These are phyloP conservation scores for Graphium sp. DNA, from an alignment of 2,329 filamentous ascomycete genomes.

Conservation along the genomic window DNA sequence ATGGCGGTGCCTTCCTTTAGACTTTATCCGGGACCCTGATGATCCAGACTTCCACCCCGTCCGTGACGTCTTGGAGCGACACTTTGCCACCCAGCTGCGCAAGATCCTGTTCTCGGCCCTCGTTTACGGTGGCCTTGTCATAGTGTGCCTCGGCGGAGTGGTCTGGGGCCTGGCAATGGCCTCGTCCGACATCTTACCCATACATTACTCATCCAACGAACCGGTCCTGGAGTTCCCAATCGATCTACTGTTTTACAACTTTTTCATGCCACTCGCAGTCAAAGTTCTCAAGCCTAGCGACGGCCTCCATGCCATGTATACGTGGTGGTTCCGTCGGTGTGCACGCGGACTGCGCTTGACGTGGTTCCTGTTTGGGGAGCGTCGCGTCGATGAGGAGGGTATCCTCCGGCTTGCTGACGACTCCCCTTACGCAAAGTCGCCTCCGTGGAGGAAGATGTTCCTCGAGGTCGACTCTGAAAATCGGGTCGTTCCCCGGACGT, in stretches of 20 bases:
- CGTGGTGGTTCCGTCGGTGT: slow-evolving; percentile 90
- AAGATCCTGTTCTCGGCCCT: slow-evolving; percentile 95
- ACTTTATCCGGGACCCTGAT: slow-evolving; percentile 96
- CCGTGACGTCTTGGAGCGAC: slow-evolving; percentile 86
- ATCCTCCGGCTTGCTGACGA: slow-evolving; percentile 28
- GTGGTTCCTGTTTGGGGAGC: slow-evolving; percentile 84
- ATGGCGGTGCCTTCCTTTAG: no score
- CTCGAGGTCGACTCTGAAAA: slow-evolving; percentile 25
- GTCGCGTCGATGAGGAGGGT: slow-evolving; percentile 68
- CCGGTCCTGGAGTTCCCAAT: slow-evolving; percentile 89
- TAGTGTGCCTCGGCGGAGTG: slow-evolving; percentile 84
- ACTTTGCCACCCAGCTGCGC: slow-evolving; percentile 77
- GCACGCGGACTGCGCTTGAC: slow-evolving; percentile 67
- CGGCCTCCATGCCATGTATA: slow-evolving; percentile 69
- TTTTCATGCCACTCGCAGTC: slow-evolving; percentile 77
- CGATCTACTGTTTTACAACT: slow-evolving; percentile 92
- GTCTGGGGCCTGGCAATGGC: slow-evolving; percentile 73
- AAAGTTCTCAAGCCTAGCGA: slow-evolving; percentile 75
- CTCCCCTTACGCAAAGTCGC: slow-evolving; percentile 13
- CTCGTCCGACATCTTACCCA: slow-evolving; percentile 60
- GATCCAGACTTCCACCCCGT: slow-evolving; percentile 97
- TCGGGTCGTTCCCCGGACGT: slow-evolving; percentile 33
- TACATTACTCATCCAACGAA: slow-evolving; percentile 86
- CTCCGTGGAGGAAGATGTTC: slow-evolving; percentile 24
- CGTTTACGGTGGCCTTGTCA: slow-evolving; percentile 84